Base-by-base conservation (phyloP, 2,329 filamentous ascomycete species). In the Claviceps sp. region DNA sequence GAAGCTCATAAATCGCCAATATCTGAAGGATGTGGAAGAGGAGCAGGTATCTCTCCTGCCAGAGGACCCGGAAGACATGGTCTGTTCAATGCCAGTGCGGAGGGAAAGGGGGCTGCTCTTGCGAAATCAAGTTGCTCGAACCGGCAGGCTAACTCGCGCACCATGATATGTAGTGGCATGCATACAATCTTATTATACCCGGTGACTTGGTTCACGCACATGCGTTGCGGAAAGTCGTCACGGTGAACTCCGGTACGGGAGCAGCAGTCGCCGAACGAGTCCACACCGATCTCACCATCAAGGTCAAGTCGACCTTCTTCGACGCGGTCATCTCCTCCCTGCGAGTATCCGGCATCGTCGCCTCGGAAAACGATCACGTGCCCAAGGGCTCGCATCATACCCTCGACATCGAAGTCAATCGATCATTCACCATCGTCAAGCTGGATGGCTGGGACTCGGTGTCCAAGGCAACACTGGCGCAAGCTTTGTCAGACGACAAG, bases 341-440 rank as follows among this genome's bases (percentile, higher is more conserved):
- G 24, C 76, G 77, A 50, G 76, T 81, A 49, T 78, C 76, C 36
- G 78, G 78, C 58, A 70, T 68, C 38, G 74, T 81, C 54, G 65
- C 70, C 53, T 66, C 67, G 42, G 77, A 81, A 61, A 81, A 78
- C 60, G 65, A 69, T 37, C 69, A 73, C 54, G 76, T 78, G 52
- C 67, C 69, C 57, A 62, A 77, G 43, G 78, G 78, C 49, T 72
- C 78, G 54, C 74, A 79, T 59, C 78, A 82, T 61, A 81, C 78
- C 1, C 72, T 82, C 57, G 91, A 96, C 58, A 77, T 98, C 46
- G 91, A 96, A 65, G 74, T 95, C 53, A 82, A 93, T 61, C 79
- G 90, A 43, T 84, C 89, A 49, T 97, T 97, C 61, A 91, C 87
- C 6, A 67, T 98, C 7, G 85, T 89, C 70, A 97, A 97, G 70